phyloP scores from a whole-genome alignment of 2,329 filamentous ascomycete genomes.

The Cercospora sesami region DNA sequence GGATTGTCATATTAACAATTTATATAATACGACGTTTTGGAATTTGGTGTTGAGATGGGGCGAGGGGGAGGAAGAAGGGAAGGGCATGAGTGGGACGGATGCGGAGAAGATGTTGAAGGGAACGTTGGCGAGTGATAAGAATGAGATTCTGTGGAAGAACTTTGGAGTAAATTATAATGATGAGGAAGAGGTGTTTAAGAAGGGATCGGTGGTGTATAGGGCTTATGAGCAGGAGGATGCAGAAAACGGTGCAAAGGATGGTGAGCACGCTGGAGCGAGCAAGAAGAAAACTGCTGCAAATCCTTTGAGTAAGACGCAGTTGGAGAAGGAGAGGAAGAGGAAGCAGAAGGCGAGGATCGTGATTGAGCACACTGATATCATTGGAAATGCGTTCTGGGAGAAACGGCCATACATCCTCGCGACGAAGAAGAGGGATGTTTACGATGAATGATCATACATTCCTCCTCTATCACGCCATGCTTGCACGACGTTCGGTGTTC shows the following conservation, averaged over 20 bases:
- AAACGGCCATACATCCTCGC: conserved; percentile 70
- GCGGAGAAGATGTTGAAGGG: conserved; percentile 82
- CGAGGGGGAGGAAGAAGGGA: neutral
- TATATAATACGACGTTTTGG: conserved; percentile 99
- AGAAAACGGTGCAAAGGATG: neutral
- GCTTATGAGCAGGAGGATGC: conserved; percentile 39
- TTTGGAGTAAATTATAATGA: conserved; percentile 98
- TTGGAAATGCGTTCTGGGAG: conserved; percentile 93
- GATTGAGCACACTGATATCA: conserved; percentile 87
- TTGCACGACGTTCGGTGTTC: neutral
- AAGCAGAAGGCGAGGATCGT: conserved; percentile 77
- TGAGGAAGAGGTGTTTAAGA: conserved; percentile 86
- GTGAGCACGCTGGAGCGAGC: neutral
- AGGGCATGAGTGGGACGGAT: conserved; percentile 66
- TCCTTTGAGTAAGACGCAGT: conserved; percentile 63
- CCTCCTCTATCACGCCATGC: neutral
- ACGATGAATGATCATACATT: neutral
- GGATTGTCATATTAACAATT: conserved; percentile 97
- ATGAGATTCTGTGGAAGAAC: conserved; percentile 86
- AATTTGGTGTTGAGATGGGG: conserved; percentile 73
- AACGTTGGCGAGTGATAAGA: conserved; percentile 82
- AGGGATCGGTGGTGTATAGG: conserved; percentile 86
- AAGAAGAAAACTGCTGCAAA: conserved; percentile 5
- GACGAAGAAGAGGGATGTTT: conserved; percentile 13
- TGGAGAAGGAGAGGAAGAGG: conserved; percentile 78